Evolutionary conservation across 164 flowering plant species (phyloP), one percentile per base, ranked within the genome.

Genomic region (Pachysandra terminalis): DNA sequence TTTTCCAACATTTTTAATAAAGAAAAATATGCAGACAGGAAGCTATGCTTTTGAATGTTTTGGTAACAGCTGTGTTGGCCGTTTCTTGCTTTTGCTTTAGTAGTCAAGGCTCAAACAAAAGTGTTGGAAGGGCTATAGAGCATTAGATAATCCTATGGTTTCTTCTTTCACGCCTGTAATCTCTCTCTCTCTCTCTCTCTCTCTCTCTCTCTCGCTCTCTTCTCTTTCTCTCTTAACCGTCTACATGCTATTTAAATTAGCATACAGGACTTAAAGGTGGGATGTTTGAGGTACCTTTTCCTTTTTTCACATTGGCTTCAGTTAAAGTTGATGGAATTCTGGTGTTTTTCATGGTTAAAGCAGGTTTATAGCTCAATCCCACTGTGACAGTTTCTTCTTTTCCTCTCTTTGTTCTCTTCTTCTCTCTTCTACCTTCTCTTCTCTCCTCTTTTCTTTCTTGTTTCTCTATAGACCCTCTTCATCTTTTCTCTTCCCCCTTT

Each of bases 291-390:
- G 62, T 62, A 72, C 58, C 85, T 84, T 85, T 90, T 79, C 71
- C 84, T 86, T 87, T 88, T 32, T 69, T 73, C 79, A 66, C 79
- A 66, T 74, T 68, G 74, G 71, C 79, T 88, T 84, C 96, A 70
- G 91, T 88, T 87, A 90, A 90, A 86, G 93, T 80, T 26, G 83
- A 74, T 74, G 69, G 67, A 81, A 72, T 75, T 84, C 83, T 79
- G 82, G 73, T 83, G 80, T 79, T 78, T 81, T 80, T 58, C 71
- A 72, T 75, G 76, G 77, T 77, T 84, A 83, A 89, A 87, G 86
- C 73, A 64, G 73, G 74, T 84, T 81, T 84, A 81, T 83, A 81
- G 77, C 77, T 78, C 83, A 58, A 76, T n/a, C 81, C 56, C 54
- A 56, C 75, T 67, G 60, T 64, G 45, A 71, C 80, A 78, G 80